Base-by-base conservation (phyloP, 1,139 yeast species). In the Pneumocystis sp. region DNA sequence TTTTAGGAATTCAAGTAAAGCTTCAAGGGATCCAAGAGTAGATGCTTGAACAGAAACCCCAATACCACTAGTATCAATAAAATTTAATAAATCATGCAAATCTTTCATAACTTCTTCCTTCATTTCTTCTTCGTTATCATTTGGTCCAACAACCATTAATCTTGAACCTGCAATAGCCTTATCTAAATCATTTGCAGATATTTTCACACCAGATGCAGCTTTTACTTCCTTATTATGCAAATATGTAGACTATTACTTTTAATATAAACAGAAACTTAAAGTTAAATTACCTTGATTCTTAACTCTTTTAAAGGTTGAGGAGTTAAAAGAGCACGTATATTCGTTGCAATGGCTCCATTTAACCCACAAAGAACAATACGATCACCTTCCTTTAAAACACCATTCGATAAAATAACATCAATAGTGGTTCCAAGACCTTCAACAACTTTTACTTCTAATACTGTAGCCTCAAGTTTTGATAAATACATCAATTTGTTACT, bases 31-130 rank as follows among this genome's bases (percentile, higher is more conserved):
- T 81, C 98, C 99, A 74, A 93, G 83, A 29, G 98, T 95, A 12
- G 97, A 90, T 0, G 98, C 97, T 79, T 95, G 99, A 61, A 95
- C 99, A 72, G 91, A 90, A 66, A 95, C 98, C 82, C 98, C 99
- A 74, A 82, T 84, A 73, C 98, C 98, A 62, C 91, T 82, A 70
- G 87, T 85, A 77, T 95, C 98, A 68, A 93, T 97, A 68, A 96
- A 88, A 76, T 90, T 97, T 73, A 93, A 81, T 72, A 93, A 81
- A 63, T 96, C 97, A 59, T 97, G 90, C 76, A 93, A 82, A 77
- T 93, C 99, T 73, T 93, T 97, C 98, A 95, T 95, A 68, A 93
- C 97, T 70, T 93, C 97, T 75, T 93, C 98, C 95, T 89, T 88
- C 72, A 93, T 75, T 67, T 93, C 97, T 67, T 95, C 98, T 78